phyloP scores from a whole-genome alignment of 2,329 filamentous ascomycete genomes.

The Aaosphaeria pasadenensis region DNA sequence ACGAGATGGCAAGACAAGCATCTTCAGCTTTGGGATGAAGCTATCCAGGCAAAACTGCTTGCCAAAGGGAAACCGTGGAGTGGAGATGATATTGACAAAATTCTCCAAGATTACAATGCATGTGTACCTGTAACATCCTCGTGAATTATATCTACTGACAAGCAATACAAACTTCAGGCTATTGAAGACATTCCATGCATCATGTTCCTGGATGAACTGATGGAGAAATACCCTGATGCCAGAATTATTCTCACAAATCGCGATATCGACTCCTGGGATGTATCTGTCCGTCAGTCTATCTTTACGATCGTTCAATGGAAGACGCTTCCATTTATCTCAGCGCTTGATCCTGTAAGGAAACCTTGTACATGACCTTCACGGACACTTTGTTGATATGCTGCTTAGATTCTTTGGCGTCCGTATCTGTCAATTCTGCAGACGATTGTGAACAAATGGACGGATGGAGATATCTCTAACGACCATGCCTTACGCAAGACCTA shows the following conservation, averaged over 20 bases:
- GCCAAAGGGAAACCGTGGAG: constrained; percentile 9
- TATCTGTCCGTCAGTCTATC: constrained; percentile 1
- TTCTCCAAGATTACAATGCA: constrained; percentile 10
- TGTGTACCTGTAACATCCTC: neutral
- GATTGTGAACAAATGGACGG: constrained; percentile 1
- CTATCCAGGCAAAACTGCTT: constrained; percentile 5
- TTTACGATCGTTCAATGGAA: constrained; percentile 2
- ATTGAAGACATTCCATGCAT: constrained; percentile 6
- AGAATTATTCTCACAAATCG: constrained; percentile 16
- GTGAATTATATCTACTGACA: neutral
- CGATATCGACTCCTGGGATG: constrained; percentile 6
- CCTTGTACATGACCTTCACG: neutral
- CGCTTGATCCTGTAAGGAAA: constrained; percentile 2
- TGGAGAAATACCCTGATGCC: constrained; percentile 12
- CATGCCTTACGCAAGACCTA: constrained; percentile 1
- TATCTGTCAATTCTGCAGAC: constrained; percentile 3
- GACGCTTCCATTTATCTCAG: neutral
- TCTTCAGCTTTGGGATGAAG: constrained; percentile 5
- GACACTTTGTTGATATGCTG: neutral
- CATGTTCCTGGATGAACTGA: constrained; percentile 56
- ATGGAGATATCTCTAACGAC: constrained; percentile 1
- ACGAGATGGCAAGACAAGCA: constrained; percentile 5
- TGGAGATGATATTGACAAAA: constrained; percentile 9
- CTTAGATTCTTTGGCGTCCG: constrained; percentile 5
- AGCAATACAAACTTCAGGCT: constrained; percentile 1